Evolutionary conservation across 2,329 filamentous ascomycete genomes (phyloP).

Genomic region (Colletotrichum limetticola): DNA sequence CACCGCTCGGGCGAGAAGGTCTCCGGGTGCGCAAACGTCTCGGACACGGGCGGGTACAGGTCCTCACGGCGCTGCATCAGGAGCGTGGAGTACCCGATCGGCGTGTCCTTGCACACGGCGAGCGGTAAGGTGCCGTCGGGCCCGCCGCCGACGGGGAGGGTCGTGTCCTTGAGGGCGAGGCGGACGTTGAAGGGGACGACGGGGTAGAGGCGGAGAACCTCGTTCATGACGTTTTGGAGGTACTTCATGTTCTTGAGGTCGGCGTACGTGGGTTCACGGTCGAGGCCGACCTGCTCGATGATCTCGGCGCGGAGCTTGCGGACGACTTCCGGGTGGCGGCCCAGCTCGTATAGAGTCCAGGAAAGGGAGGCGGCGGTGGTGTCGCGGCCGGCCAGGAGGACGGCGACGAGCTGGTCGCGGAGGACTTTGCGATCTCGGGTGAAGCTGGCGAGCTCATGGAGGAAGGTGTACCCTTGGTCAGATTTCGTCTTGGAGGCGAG

Average conservation of each 20-base stretch:
- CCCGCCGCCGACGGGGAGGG: conserved; percentile 77
- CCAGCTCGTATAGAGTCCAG: conserved; percentile 86
- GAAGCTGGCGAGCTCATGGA: conserved; percentile 85
- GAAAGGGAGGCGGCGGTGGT: conserved; percentile 86
- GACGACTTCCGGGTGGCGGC: conserved; percentile 74
- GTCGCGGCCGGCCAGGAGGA: conserved; percentile 87
- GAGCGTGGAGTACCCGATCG: conserved; percentile 74
- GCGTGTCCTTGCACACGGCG: conserved; percentile 72
- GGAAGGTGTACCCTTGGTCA: conserved; percentile 81
- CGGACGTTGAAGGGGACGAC: conserved; percentile 84
- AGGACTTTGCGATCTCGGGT: conserved; percentile 78
- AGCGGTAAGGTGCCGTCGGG: conserved; percentile 70
- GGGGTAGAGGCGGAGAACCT: conserved; percentile 82
- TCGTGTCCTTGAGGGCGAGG: conserved; percentile 77
- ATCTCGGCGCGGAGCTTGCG: conserved; percentile 80
- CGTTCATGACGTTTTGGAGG: conserved; percentile 77
- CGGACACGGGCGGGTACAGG: conserved; percentile 65
- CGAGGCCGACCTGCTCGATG: conserved; percentile 70
- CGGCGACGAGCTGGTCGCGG: conserved; percentile 84
- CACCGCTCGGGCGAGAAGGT: conserved; percentile 76
- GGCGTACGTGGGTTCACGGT: conserved; percentile 75
- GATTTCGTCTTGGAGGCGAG: conserved; percentile 78
- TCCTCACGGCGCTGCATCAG: conserved; percentile 78
- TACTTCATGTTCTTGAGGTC: conserved; percentile 92
- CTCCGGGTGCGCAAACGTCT: conserved; percentile 56